These are phyloP conservation scores for Salvia sclarea DNA, from an alignment of 305 asterid genomes.

Conservation along the genomic window DNA sequence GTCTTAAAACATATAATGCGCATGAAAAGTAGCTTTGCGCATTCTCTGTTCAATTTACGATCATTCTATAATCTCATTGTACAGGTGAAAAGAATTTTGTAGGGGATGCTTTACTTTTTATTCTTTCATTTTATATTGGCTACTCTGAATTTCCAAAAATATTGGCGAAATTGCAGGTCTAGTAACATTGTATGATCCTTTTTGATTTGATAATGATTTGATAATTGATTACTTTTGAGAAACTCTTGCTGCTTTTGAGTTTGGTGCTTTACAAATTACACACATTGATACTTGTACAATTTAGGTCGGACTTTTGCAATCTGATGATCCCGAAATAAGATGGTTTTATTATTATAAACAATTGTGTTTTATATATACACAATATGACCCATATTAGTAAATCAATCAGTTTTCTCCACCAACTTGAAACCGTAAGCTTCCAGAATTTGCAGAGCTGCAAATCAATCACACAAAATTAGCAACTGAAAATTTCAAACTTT, in stretches of 20 bases:
- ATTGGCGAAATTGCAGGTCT: not conserved
- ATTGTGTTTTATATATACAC: not conserved
- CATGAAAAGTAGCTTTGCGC: too few species aligned
- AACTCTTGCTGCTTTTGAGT: too few species aligned
- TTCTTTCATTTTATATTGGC: not conserved
- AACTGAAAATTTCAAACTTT: not conserved
- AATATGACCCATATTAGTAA: not conserved
- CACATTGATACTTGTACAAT: too few species aligned
- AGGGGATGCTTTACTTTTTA: slow-evolving; percentile 26
- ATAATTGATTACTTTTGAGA: too few species aligned
- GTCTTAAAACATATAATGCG: not conserved
- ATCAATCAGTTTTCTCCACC: slow-evolving; percentile 67
- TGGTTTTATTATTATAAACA: not conserved
- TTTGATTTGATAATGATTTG: not conserved
- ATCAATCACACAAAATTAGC: not conserved
- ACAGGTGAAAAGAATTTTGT: slow-evolving; percentile 6
- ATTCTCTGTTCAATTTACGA: not conserved
- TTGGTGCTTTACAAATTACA: not conserved
- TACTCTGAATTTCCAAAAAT: not conserved
- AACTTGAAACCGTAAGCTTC: slow-evolving; percentile 83
- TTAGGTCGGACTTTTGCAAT: too few species aligned
- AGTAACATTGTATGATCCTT: not conserved
- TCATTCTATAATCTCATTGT: slow-evolving; percentile 18
- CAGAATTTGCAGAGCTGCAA: slow-evolving; percentile 72
- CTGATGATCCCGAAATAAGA: too few species aligned